Evolutionary conservation across 768 basidiomycete genomes (phyloP), one percentile per base, ranked within the genome.

Genomic region (Coprinopsis strossmayeri): DNA sequence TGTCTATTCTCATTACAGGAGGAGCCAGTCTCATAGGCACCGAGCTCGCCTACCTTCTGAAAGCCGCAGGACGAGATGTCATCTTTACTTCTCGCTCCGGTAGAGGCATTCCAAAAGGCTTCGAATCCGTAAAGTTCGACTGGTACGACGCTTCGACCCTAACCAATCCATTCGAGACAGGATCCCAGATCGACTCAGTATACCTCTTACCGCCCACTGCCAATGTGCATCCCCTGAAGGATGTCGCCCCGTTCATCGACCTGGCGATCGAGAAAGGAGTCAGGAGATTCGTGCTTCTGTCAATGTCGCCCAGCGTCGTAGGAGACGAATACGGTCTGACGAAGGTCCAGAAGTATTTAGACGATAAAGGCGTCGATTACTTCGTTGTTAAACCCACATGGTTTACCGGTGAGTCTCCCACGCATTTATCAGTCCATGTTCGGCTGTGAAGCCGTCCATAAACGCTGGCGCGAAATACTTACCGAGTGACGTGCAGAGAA

Each of bases 101-200:
- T 15, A 27, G 9, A 13, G 53, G 54, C 5, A 53, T 57, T 17
- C 56, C 55, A 4, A 37, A 21, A 1, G 59, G 60, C 0, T 58
- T 55, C 48, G 53, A 42, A 15, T 55, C 50, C 34, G 54, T 58
- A 3, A 54, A 48, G 26, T 69, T 71, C 30, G 63, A 71, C 46
- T 70, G 71, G 70, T 52, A 55, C 23, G 62, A 72, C 40, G 39
- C 59, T 45, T 54, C 32, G 50, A 61, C 48, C 12, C 51, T 50
- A 38, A 26, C 32, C 23, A 34, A 38, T 17, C 45, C 45, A 25
- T 54, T 54, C 7, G 11, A 21, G 18, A 5, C 32, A 4, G 10
- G 9, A 48, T 4, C 37, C 13, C 3, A 32, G 10, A 57, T 63
- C 40, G 55, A 61, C 32, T 53, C 52, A 20, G 38, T 63, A 12